phyloP scores from a whole-genome alignment of 306 rosid species.

The Cajanus cajan region DNA sequence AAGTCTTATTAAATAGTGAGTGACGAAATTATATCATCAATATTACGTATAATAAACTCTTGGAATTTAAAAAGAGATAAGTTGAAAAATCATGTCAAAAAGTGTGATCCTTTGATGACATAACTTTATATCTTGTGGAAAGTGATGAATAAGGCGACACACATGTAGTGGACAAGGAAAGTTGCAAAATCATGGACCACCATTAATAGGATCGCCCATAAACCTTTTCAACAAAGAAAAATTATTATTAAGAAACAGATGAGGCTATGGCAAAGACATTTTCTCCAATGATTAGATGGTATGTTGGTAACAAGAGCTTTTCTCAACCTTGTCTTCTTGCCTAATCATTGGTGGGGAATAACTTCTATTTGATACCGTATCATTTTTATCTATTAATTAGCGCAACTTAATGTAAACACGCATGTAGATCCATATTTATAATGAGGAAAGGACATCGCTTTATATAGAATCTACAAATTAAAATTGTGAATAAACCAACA shows the following conservation, averaged over 20 bases:
- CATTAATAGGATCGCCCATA: constrained; percentile 49
- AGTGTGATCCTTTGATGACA: constrained; percentile 2
- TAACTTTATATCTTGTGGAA: constrained; percentile 26
- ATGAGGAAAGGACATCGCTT: neutral
- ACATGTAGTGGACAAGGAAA: constrained; percentile 30
- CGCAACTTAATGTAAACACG: neutral
- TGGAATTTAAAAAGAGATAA: neutral
- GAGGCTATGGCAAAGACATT: constrained; percentile 34
- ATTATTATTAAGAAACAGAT: constrained; percentile 41
- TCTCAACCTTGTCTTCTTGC: constrained; percentile 44
- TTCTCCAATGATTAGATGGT: constrained; percentile 47
- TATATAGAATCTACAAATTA: neutral
- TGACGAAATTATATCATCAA: constrained; percentile 37
- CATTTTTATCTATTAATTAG: constrained; percentile 13
- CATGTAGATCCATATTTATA: neutral
- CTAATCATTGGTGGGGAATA: constrained; percentile 37
- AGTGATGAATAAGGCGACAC: constrained; percentile 22
- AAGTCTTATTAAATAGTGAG: neutral
- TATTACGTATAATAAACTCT: constrained; percentile 7
- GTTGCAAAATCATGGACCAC: constrained; percentile 41
- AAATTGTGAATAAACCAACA: too few relatives aligned
- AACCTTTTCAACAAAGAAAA: constrained; percentile 29
- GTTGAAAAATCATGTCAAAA: constrained; percentile 25
- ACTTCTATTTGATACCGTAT: constrained; percentile 31
- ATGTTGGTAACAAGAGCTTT: constrained; percentile 30